phyloP scores from a whole-genome alignment of 2,329 filamentous ascomycete species.

The Calonectria pseudoturangicola region DNA sequence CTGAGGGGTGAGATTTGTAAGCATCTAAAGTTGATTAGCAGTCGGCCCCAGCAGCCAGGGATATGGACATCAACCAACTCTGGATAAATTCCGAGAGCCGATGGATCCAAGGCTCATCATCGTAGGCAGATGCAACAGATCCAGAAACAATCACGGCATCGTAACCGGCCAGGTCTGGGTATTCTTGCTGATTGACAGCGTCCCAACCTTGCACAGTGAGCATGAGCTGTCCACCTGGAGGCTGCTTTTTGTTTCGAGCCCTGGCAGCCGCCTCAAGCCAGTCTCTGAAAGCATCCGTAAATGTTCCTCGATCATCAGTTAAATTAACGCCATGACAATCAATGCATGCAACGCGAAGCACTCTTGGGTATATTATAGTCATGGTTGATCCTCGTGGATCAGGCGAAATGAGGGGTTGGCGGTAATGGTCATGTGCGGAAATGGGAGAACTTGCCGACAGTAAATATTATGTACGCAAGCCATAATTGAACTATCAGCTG shows the following conservation, averaged over 20 bases:
- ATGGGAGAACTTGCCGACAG: neutral
- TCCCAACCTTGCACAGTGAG: conserved; percentile 7
- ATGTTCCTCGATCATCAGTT: neutral
- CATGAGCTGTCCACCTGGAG: neutral
- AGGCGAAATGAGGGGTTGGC: neutral
- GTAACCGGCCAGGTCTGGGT: neutral
- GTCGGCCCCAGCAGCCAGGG: neutral
- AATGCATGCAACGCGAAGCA: conserved; percentile 9
- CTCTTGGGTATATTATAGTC: neutral
- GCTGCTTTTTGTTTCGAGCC: conserved; percentile 11
- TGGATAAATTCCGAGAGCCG: conserved; percentile 4
- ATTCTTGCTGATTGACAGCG: neutral
- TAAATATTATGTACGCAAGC: neutral
- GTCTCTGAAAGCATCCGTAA: neutral
- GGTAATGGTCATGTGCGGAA: neutral
- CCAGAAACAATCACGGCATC: conserved; percentile 9
- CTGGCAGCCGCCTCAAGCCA: conserved; percentile 4
- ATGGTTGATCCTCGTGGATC: neutral
- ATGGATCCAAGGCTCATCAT: conserved; percentile 14
- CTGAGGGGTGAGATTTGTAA: neutral
- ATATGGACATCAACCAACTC: neutral
- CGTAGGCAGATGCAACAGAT: conserved; percentile 13
- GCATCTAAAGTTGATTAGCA: neutral
- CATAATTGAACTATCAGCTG: neutral
- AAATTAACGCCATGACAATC: neutral